Conservation (phyloP, 306 rosid species). For the Prosopis cineraria region DNA sequence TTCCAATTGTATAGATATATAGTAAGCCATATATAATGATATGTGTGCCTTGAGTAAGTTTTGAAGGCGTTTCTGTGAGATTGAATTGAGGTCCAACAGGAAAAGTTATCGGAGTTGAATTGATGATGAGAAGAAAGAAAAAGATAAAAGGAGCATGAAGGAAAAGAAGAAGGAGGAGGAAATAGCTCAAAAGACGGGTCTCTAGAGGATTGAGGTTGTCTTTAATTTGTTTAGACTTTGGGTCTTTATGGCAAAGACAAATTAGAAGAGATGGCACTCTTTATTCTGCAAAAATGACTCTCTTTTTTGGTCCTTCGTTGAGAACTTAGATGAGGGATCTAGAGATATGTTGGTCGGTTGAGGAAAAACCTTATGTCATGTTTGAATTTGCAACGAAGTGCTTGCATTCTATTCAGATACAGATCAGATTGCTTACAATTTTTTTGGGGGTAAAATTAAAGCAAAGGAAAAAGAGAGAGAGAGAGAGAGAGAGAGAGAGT, state of each 20-base stretch:
- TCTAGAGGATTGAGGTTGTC: conserved; percentile 32
- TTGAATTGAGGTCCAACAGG: conserved; percentile 21
- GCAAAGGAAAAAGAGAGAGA: too few relatives aligned
- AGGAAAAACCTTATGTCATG: too few relatives aligned
- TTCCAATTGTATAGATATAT: conserved; percentile 55
- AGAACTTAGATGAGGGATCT: too few relatives aligned
- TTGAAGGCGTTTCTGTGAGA: conserved; percentile 26
- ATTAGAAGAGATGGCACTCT: conserved; percentile 24
- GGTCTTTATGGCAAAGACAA: conserved; percentile 28
- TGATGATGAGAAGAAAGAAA: conserved; percentile 4
- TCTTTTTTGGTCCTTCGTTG: neutral
- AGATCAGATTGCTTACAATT: too few relatives aligned
- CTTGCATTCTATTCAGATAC: too few relatives aligned
- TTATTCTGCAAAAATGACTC: conserved; percentile 10
- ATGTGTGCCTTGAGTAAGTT: neutral
- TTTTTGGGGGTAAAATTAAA: too few relatives aligned
- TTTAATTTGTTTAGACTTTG: conserved; percentile 21
- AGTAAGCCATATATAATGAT: conserved; percentile 6
- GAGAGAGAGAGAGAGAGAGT: too few relatives aligned
- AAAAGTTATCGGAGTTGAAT: conserved; percentile 31
- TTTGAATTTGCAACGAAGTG: too few relatives aligned
- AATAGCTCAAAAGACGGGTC: neutral
- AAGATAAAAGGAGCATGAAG: neutral
- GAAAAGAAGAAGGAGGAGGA: neutral
- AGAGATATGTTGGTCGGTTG: too few relatives aligned